These are phyloP conservation scores for Meyerozyma guilliermondii DNA, from an alignment of 1,139 yeast genomes.

Conservation along the genomic window DNA sequence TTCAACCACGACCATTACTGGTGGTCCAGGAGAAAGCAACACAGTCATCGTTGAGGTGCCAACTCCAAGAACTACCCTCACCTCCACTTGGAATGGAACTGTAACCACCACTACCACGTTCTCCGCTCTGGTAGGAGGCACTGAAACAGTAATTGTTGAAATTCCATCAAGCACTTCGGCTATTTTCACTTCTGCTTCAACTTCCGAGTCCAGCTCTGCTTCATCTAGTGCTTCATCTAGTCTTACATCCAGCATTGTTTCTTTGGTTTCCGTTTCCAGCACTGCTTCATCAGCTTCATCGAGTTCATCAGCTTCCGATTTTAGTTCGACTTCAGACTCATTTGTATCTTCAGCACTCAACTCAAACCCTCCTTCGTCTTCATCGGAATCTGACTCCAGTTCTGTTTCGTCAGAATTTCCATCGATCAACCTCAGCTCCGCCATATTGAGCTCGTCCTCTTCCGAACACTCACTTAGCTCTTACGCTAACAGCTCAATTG, in stretches of 20 bases:
- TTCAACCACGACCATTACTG: slow-evolving; percentile 8
- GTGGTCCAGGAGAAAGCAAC: slow-evolving; percentile 7
- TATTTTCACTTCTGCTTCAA: slow-evolving; percentile 5
- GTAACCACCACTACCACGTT: slow-evolving; percentile 4
- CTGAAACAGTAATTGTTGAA: slow-evolving; percentile 8
- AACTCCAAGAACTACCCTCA: slow-evolving; percentile 4
- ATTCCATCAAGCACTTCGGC: slow-evolving; percentile 5
- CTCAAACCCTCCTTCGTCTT: background rate
- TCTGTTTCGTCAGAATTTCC: background rate
- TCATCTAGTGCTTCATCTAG: too few species aligned
- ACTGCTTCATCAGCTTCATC: background rate
- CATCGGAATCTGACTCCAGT: background rate
- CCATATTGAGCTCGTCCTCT: background rate
- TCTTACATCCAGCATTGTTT: too few species aligned
- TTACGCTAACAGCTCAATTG: background rate
- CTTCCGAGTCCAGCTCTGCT: too few species aligned
- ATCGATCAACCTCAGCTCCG: background rate
- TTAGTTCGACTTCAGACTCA: background rate
- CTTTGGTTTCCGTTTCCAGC: too few species aligned
- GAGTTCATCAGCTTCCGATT: background rate
- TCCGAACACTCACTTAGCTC: background rate
- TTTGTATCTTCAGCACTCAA: background rate
- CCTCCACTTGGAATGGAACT: slow-evolving; percentile 7
- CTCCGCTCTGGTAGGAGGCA: slow-evolving; percentile 5
- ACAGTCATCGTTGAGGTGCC: slow-evolving; percentile 3